Conservation (phyloP, 1,284 basidiomycete species). For the Ustilago loliicola region DNA sequence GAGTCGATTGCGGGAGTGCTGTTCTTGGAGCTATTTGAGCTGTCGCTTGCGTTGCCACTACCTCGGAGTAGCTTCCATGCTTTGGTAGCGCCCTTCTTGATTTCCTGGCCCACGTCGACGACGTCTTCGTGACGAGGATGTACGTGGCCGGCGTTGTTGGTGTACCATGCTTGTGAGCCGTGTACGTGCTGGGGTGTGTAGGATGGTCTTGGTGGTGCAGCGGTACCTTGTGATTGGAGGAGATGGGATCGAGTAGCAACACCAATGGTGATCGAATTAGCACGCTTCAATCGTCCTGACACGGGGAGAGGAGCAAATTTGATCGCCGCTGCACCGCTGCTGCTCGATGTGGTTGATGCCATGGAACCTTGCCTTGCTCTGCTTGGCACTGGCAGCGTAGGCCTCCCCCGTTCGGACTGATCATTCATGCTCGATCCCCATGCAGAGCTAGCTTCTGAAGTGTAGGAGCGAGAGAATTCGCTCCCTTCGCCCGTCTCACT, state of each 20-base stretch:
- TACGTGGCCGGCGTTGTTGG: conserved; percentile 6
- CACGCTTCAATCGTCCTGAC: conserved; percentile 60
- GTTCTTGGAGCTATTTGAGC: conserved; percentile 10
- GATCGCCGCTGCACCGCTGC: conserved; percentile 56
- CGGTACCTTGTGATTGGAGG: conserved; percentile 61
- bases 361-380: conserved; percentile 30
- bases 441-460: conserved; percentile 30
- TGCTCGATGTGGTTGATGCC: conserved; percentile 37
- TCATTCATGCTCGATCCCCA: conserved; percentile 15
- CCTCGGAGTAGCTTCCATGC: conserved; percentile 58
- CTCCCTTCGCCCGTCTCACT: conserved; percentile 32
- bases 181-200: conserved; percentile 43
- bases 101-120: conserved; percentile 61
- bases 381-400: background rate
- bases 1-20: background rate
- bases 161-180: conserved; percentile 47
- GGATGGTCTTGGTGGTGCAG: conserved; percentile 33
- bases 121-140: conserved; percentile 42
- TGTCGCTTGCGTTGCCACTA: conserved; percentile 23
- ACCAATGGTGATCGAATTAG: conserved; percentile 67
- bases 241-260: conserved; percentile 65
- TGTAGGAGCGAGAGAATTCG: conserved; percentile 26
- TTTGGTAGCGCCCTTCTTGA: conserved; percentile 54
- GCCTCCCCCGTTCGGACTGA: conserved; percentile 23
- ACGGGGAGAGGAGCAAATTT: conserved; percentile 62